Base-by-base conservation (phyloP, 805 yeast genomes). In the Wickerhamiella galacta region DNA sequence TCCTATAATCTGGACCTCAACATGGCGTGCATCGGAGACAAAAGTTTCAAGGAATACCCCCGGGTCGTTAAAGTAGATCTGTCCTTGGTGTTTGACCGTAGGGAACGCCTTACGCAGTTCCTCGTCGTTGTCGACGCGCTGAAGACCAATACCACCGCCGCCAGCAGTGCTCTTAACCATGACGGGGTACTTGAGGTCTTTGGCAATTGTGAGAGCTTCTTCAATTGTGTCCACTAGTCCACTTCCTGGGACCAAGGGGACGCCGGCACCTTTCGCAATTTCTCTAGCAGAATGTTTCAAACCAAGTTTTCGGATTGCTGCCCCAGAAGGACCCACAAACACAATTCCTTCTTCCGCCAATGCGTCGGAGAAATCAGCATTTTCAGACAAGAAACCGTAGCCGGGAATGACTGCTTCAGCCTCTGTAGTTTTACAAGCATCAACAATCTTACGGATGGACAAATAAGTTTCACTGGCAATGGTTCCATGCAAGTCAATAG, bases 121-220 rank as follows among this genome's bases (percentile, higher is more conserved):
- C 14, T 54, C 72, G 44, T 70, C 79, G 22, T 72, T 66, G 48
- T 85, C 94, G 38, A 85, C 95, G 52, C 83, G 79, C 56, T 87
- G 95, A 45, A 87, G 62, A 42, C 98, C 98, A 49, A 87, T 87
- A 58, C 98, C 98, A 57, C 98, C 98, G 50, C 98, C 98, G 53
- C 98, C 98, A 17, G 96, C 96, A 39, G 98, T 90, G 17, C 93
- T 78, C 57, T 87, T 87, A 32, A 90, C 80, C 96, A 87, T 87
- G 21, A 87, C 71, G 19, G 96, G 96, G 47, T 81, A 90, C 14
- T 64, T 67, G 24, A 87, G 61, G 46, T 68, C 59, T 12, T 69
- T 72, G 11, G 95, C 96, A 40, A 75, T 68, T 39, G 59, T 64
- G 36, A 64, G 61, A 3, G 96, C 96, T 47, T 79, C 94, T 8